Base-by-base conservation (phyloP, 2,329 filamentous ascomycete species). In the Chaetomiaceae sp. region DNA sequence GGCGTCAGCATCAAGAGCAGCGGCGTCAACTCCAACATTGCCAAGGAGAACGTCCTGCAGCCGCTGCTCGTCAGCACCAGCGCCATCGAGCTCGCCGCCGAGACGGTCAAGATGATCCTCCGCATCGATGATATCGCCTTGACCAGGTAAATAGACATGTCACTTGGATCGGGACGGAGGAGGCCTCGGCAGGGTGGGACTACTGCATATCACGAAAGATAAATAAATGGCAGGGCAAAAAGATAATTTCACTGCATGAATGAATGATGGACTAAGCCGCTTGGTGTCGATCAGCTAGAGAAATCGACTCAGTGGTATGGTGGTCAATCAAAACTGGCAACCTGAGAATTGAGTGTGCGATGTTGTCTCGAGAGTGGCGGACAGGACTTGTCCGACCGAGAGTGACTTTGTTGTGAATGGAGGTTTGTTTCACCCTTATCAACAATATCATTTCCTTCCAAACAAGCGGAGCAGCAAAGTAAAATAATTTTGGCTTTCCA, bases 1-100 rank as follows among this genome's bases (percentile, higher is more conserved):
- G 95, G 93, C 62, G 91, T 99, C 57, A 96, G 91, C 74, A 97
- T 99, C 77, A 93, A 96, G 79, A 92, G 88, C 58, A 92, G 93
- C 35, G 93, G 93, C 53, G 93, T 99, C 58, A 96, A 96, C 79
- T 84, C 87, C 61, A 95, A 99, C 73, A 97, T 97, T 66, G 86
- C 87, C 53, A 92, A 95, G 69, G 91, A 96, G 77, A 96, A 96
- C 59, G 93, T 99, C 49, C 77, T 99, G 67, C 93, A 99, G 75
- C 93, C 93, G 16, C 76, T 99, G 66, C 75, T 99, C 55, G 93
- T 99, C 56, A 96, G 90, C 78, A 99, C 93, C 51, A 97, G 92
- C 70, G 90, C 93, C 20, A 93, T 99, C 63, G 92, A 99, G 76
- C 73, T 99, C 70, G 93, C 93, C 25, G 91, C 92, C 7, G 93